Conservation (phyloP, 1,139 yeast genomes). For the Scheffersomyces cryptocercus region DNA sequence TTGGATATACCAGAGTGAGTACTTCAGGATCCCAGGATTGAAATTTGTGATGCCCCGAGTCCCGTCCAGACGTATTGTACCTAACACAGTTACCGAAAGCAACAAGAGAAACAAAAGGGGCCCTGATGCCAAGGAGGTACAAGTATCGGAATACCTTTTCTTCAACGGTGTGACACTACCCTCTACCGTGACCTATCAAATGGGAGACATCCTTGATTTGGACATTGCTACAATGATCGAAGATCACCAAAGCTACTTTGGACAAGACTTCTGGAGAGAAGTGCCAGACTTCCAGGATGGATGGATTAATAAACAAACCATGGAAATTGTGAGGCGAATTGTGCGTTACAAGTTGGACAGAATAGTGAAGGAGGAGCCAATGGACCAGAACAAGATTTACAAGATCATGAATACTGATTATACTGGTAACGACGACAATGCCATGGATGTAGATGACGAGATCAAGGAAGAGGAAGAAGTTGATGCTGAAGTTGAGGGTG, state of each 20-base stretch:
- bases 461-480: slow-evolving; percentile 21
- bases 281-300: slow-evolving; percentile 57
- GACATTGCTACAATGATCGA: slow-evolving; percentile 54
- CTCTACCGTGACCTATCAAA: slow-evolving; percentile 67
- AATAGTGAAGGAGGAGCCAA: slow-evolving; percentile 44
- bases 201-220: slow-evolving; percentile 78
- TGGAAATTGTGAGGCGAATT: slow-evolving; percentile 65
- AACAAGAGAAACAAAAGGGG: slow-evolving; percentile 18
- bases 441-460: slow-evolving; percentile 11
- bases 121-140: not conserved
- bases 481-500: slow-evolving; percentile 21
- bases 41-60: slow-evolving; percentile 15
- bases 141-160: slow-evolving; percentile 51
- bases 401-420: slow-evolving; percentile 44
- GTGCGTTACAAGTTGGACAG: slow-evolving; percentile 72
- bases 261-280: slow-evolving; percentile 44
- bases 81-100: slow-evolving; percentile 18
- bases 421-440: slow-evolving; percentile 27
- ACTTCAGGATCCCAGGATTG: slow-evolving; percentile 59
- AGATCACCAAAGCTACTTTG: slow-evolving; percentile 32
- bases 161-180: slow-evolving; percentile 79
- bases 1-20: slow-evolving; percentile 80
- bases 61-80: slow-evolving; percentile 13
- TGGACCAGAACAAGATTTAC: slow-evolving; percentile 42
- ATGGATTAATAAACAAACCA: slow-evolving; percentile 68